Evolutionary conservation across 495 filamentous ascomycete species (phyloP).

Genomic region (Podospora sp.): DNA sequence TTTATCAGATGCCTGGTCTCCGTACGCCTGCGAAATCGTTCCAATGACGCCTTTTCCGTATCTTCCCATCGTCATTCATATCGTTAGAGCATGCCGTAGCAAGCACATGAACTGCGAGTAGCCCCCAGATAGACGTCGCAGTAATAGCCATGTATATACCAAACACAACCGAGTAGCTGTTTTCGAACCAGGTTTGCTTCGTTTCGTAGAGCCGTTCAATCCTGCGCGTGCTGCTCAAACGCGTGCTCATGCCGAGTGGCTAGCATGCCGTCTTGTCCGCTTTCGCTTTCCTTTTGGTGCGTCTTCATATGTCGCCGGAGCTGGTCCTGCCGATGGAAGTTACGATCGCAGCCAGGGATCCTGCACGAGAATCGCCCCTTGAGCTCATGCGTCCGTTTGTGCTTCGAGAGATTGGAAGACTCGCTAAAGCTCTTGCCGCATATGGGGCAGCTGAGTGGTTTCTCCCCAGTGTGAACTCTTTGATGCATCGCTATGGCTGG

Average conservation of each 20-base stretch:
- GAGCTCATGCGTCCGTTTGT: conserved; percentile 54
- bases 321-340: conserved; percentile 61
- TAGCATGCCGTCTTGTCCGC: conserved; percentile 8
- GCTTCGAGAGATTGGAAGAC: conserved; percentile 60
- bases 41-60: neutral
- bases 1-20: neutral
- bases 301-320: conserved; percentile 49
- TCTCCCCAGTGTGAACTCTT: conserved; percentile 56
- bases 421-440: conserved; percentile 57
- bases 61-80: neutral
- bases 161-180: neutral
- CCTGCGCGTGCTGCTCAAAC: conserved; percentile 6
- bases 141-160: neutral
- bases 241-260: conserved; percentile 12
- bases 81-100: neutral
- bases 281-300: conserved; percentile 35
- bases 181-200: neutral
- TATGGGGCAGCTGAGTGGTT: conserved; percentile 50
- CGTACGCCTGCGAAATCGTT: neutral
- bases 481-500: conserved; percentile 54
- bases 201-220: neutral
- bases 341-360: conserved; percentile 50
- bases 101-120: neutral
- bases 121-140: neutral
- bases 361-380: conserved; percentile 52